Base-by-base conservation (phyloP, 768 basidiomycete genomes). In the Calocybe gangraenosa region DNA sequence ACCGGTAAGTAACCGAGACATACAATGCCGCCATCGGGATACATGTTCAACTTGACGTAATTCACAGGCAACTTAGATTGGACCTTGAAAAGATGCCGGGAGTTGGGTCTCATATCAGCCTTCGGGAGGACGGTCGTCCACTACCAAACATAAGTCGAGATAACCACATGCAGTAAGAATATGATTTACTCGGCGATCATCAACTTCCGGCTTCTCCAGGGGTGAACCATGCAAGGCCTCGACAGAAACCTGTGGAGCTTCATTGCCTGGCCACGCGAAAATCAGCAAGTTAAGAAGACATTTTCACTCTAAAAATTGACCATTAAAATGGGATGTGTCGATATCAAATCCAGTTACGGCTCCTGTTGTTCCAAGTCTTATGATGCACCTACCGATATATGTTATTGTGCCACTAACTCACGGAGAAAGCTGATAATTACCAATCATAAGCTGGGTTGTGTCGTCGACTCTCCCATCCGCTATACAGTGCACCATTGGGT, bases 1-100 rank as follows among this genome's bases (percentile, higher is more conserved):
- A 36, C 7, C 44, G 28, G 32, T 47, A 51, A 18, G 40, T 45
- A 37, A 37, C n/a, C 13, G 14, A 18, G 34, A 70, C 85, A 68
- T 59, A 92, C 93, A 60, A 98, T 92, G 2, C 96, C 96, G 32
- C 96, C 96, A 57, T 99, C 96, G 2, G 96, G 96, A 66, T 92
- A 92, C 80, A 95, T 93, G 54, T 86, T 83, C 18, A 99, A 79
- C 65, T 90, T 96, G 47, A 99, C 82, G 63, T 86, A 87, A 50
- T 84, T 94, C 46, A 76, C 73, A 10, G 65, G 58, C 2, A 60
- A 45, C 0, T 79, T 78, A 10, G 70, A 59, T 13, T 80, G 59
- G 33, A 93, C 73, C 48, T 77, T 77, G 75, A 97, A 98, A 25
- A 97, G 73, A 62, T 99, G 96, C 43, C 85, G 76, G n/a, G 86